Base-by-base conservation (phyloP, 306 rosid species). In the Lablab purpureus region DNA sequence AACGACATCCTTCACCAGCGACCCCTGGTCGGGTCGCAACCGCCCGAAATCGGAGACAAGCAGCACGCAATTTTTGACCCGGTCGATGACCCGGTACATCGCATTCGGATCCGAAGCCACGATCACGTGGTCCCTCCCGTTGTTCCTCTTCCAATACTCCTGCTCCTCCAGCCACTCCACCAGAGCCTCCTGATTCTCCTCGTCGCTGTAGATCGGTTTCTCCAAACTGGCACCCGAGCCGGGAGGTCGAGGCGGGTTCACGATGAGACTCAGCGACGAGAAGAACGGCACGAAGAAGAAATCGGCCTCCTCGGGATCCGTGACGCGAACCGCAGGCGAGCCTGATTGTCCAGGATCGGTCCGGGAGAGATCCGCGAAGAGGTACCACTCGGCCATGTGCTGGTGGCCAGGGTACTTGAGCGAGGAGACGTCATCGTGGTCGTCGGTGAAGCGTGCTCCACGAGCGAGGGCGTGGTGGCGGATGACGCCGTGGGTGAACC, bases 351-450 rank as follows among this genome's bases (percentile, higher is more conserved):
- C 87, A 0, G 85, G 79, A 0, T 86, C 89, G 62, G 92, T 83
- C 54, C 90, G 85, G 18, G 71, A 23, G 3, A 95, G 88, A 82
- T 95, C 96, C 30, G 75, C 14, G 82, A 82, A 95, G 10, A 95
- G 82, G 77, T 91, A 90, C 99, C 99, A 95, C 78, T 95, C 99
- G 10, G 93, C 86, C 99, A 95, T 95, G 84, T 93, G 96, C 84
- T 93, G 98, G 76, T 95, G 99, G 9, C 99, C 99, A 0, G 99
- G 99, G 83, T 93, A 95, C 76, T 83, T 87, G 59, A 91, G 87
- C 27, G 64, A 43, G 2, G 85, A 1, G 25, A 71, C 30, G 73
- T 78, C 85, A 0, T 27, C 71, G 19, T 40, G 12, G 9, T 15
- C 66, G 15, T 15, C 9, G 66, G 19, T 54, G 30, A 80, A 77